Conservation (phyloP, 768 basidiomycete genomes). For the Lactarius deliciosus region DNA sequence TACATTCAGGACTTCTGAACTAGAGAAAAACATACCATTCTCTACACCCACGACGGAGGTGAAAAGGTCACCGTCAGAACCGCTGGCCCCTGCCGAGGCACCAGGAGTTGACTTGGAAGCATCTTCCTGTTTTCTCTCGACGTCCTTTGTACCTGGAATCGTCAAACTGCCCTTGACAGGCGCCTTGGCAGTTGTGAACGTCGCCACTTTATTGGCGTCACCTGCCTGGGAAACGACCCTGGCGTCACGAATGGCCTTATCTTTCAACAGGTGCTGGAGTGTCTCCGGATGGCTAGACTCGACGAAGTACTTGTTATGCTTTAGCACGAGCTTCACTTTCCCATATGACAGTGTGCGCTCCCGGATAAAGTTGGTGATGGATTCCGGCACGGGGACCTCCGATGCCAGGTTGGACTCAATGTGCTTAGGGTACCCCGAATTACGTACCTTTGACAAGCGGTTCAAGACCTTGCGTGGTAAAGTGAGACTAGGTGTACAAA, state of each 20-base stretch:
- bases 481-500: slow-evolving; percentile 37
- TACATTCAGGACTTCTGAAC: background rate
- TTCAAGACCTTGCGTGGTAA: slow-evolving; percentile 61
- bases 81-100: slow-evolving; percentile 32
- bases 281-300: slow-evolving; percentile 96
- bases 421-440: slow-evolving; percentile 7
- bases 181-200: slow-evolving; percentile 78
- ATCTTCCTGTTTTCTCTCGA: slow-evolving; percentile 69
- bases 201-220: slow-evolving; percentile 71
- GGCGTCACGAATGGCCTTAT: slow-evolving; percentile 80
- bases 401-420: slow-evolving; percentile 12
- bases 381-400: slow-evolving; percentile 90
- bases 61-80: slow-evolving; percentile 76
- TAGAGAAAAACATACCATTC: slow-evolving; percentile 51
- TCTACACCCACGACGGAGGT: slow-evolving; percentile 97
- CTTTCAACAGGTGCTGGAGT: slow-evolving; percentile 82
- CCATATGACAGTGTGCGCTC: slow-evolving; percentile 95
- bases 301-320: slow-evolving; percentile 96
- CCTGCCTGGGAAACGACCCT: slow-evolving; percentile 72
- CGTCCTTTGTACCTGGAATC: slow-evolving; percentile 83
- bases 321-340: slow-evolving; percentile 96
- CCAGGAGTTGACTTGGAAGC: slow-evolving; percentile 38
- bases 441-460: slow-evolving; percentile 69
- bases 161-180: slow-evolving; percentile 79
- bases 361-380: slow-evolving; percentile 82